Conservation (phyloP, 2,329 filamentous ascomycete genomes). For the Trichoderma oligosporum region DNA sequence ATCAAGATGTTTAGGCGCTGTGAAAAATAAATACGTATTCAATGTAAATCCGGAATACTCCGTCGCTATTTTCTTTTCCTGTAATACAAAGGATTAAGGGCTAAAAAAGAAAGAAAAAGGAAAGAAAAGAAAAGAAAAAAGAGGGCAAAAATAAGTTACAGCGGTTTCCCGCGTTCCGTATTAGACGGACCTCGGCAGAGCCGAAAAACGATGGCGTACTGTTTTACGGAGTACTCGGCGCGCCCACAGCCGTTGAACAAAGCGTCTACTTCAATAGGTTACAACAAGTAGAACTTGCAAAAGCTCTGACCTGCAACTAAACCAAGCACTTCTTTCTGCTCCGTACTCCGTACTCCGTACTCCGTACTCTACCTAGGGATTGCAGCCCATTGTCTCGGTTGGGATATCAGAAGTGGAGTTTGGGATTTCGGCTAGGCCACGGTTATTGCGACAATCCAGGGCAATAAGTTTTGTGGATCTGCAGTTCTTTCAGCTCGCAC, state of each 20-base stretch:
- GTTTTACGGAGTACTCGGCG: too few relatives aligned
- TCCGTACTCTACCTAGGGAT: neutral
- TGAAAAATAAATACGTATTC: too few relatives aligned
- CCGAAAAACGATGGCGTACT: neutral
- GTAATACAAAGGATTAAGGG: too few relatives aligned
- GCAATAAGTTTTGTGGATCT: constrained; percentile 8
- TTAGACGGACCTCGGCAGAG: constrained; percentile 3
- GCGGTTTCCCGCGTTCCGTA: neutral
- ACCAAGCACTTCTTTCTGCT: too few relatives aligned
- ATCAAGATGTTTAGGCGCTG: too few relatives aligned
- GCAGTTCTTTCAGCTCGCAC: constrained; percentile 14
- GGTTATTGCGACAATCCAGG: constrained; percentile 4
- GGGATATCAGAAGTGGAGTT: constrained; percentile 3
- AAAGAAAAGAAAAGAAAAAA: neutral
- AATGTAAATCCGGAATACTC: too few relatives aligned
- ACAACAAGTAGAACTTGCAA: too few relatives aligned
- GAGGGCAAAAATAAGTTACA: neutral
- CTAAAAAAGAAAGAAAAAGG: neutral
- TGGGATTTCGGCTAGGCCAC: constrained; percentile 6
- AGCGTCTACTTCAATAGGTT: too few relatives aligned
- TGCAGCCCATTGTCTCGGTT: constrained; percentile 6
- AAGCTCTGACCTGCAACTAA: too few relatives aligned
- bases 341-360: too few relatives aligned
- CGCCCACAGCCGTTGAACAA: too few relatives aligned
- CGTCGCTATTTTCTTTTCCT: too few relatives aligned